A percentile compares a stretch with the other conserved stretches of the same genome.
These are phyloP conservation scores for Ocimum tenuiflorum DNA, from an alignment of 257 asterid species.

Conservation along the genomic window DNA sequence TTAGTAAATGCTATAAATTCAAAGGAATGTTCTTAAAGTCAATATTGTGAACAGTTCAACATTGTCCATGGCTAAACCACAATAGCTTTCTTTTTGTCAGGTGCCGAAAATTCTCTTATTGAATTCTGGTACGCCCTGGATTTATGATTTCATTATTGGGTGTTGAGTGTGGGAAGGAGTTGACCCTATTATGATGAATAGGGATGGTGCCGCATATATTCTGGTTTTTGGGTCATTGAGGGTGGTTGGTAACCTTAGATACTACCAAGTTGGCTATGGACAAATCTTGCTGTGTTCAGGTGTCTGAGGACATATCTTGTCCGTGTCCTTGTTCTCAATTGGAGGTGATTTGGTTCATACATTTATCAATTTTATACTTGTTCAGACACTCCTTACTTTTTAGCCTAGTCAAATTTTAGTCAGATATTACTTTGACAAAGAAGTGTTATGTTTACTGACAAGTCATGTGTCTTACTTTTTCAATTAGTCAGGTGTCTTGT, in stretches of 20 bases:
- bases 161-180: slow-evolving; percentile 17
- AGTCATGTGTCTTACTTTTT: not conserved
- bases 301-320: slow-evolving; percentile 13
- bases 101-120: not conserved
- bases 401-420: not conserved
- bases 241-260: slow-evolving; percentile 8
- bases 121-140: too few relatives aligned
- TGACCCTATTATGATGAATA: too few relatives aligned
- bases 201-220: not conserved
- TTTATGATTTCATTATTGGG: not conserved
- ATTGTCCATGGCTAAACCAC: not conserved
- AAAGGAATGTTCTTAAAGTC: slow-evolving; percentile 20
- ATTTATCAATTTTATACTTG: slow-evolving; percentile 3
- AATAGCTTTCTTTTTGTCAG: slow-evolving; percentile 8
- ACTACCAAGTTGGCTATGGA: not conserved
- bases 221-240: slow-evolving; percentile 1
- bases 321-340: slow-evolving; percentile 17
- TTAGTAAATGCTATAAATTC: slow-evolving; percentile 52
- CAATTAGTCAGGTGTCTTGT: too few relatives aligned
- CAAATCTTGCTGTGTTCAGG: slow-evolving; percentile 12
- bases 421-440: not conserved
- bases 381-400: not conserved
- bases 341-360: slow-evolving; percentile 16
- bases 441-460: not conserved
- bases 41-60: too few relatives aligned